Evolutionary conservation across 2,329 filamentous ascomycete genomes (phyloP).

Genomic region (Alternaria atra): DNA sequence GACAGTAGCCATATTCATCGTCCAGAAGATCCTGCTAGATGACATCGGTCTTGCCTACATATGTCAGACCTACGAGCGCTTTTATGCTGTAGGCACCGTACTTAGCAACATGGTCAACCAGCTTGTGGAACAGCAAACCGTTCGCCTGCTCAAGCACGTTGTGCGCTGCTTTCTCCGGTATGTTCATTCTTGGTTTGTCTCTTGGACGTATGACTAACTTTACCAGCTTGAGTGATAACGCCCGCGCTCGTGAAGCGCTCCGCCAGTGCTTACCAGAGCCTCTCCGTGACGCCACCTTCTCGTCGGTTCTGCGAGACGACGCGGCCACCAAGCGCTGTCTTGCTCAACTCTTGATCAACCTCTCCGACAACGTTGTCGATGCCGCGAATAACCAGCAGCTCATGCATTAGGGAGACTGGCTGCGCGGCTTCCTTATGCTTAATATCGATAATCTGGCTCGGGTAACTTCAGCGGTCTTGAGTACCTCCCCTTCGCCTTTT

Average conservation of each 20-base stretch:
- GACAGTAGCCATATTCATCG: conserved; percentile 99
- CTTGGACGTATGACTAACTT: conserved; percentile 24
- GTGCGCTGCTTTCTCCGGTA: conserved; percentile 96
- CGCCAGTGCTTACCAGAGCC: conserved; percentile 96
- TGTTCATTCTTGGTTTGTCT: conserved; percentile 41
- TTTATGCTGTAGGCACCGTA: conserved; percentile 97
- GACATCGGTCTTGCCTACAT: conserved; percentile 98
- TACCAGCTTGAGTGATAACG: conserved; percentile 90
- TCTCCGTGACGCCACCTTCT: conserved; percentile 98
- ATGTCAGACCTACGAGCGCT: conserved; percentile 97
- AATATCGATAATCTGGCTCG: conserved; percentile 8
- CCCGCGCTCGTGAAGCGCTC: conserved; percentile 90
- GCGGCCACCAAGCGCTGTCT: conserved; percentile 97
- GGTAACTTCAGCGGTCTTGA: conserved; percentile 10
- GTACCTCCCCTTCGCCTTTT: conserved; percentile 24
- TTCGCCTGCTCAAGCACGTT: conserved; percentile 94
- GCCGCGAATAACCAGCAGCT: conserved; percentile 49
- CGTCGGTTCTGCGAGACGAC: conserved; percentile 93
- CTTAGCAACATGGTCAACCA: conserved; percentile 99
- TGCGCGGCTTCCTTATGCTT: conserved; percentile 4
- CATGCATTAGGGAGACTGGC: conserved; percentile 38
- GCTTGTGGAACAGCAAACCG: conserved; percentile 96
- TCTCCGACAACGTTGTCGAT: conserved; percentile 85
- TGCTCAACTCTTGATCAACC: conserved; percentile 94
- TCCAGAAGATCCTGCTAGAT: conserved; percentile 97